A percentile compares a stretch with the other conserved stretches of the same genome.
phyloP scores from a whole-genome alignment of 2,329 filamentous ascomycete species.

The Curvularia lunata region DNA sequence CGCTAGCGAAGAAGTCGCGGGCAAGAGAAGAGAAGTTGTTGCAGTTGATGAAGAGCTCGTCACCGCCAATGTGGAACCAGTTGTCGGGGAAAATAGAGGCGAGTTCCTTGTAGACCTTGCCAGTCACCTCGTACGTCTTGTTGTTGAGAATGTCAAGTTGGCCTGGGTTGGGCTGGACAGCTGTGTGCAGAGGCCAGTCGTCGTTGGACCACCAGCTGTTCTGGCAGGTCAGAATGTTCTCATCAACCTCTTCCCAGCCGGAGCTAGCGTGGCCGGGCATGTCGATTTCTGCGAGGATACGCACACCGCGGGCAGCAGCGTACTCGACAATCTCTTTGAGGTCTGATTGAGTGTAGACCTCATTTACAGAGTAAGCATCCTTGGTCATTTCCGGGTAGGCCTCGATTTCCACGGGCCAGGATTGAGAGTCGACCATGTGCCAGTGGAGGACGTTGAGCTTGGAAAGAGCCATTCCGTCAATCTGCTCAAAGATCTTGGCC shows the following conservation, averaged over 20 bases:
- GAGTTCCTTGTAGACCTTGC: conserved; percentile 62
- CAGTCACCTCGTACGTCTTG: conserved; percentile 62
- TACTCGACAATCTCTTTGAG: conserved; percentile 57
- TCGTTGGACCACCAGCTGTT: conserved; percentile 69
- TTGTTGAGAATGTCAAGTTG: conserved; percentile 63
- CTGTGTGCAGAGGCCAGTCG: conserved; percentile 60
- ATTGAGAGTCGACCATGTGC: conserved; percentile 63
- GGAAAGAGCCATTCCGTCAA: conserved; percentile 61
- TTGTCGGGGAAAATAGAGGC: conserved; percentile 59
- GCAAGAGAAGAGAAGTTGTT: conserved; percentile 63
- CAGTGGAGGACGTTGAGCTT: conserved; percentile 66
- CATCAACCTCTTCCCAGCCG: conserved; percentile 64
- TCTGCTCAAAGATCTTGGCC: conserved; percentile 60
- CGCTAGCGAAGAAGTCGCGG: conserved; percentile 58
- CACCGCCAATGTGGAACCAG: conserved; percentile 63
- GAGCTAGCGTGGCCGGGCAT: conserved; percentile 65
- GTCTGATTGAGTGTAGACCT: conserved; percentile 55
- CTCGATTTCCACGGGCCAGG: conserved; percentile 60
- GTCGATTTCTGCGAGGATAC: conserved; percentile 67
- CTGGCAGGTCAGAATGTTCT: conserved; percentile 62
- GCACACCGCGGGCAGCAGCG: conserved; percentile 62
- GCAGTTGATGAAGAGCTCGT: conserved; percentile 62
- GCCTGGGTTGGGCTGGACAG: conserved; percentile 63
- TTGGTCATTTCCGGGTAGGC: conserved; percentile 60
- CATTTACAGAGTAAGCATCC: conserved; percentile 60